Conservation (phyloP, 176 grass and related monocot genomes). For the Canna indica region DNA sequence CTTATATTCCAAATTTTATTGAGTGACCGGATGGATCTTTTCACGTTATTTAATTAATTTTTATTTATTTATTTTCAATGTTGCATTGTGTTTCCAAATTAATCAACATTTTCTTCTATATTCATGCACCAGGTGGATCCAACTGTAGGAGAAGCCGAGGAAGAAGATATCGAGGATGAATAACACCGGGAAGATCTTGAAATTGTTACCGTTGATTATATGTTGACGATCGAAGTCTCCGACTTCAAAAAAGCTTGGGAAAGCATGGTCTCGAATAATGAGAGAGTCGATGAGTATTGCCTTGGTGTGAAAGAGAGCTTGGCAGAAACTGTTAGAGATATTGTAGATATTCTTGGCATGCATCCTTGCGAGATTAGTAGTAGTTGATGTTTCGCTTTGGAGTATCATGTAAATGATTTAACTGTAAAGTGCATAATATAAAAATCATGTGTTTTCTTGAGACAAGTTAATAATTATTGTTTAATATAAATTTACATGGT, state of each 20-base stretch:
- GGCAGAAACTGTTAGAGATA: slow-evolving; percentile 73
- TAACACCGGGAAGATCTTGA: slow-evolving; percentile 95
- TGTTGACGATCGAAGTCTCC: slow-evolving; percentile 77
- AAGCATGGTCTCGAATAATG: slow-evolving; percentile 67
- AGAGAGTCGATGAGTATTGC: slow-evolving; percentile 80
- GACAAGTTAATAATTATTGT: background rate
- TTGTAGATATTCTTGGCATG: slow-evolving; percentile 89
- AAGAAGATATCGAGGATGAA: slow-evolving; percentile 94
- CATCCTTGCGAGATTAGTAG: slow-evolving; percentile 75
- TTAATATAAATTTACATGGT: no score
- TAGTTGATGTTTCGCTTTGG: background rate
- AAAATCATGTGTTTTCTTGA: background rate
- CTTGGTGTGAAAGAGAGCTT: slow-evolving; percentile 85
- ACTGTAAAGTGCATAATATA: background rate
- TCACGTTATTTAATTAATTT: background rate
- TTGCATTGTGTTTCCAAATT: no score
- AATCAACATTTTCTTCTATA: slow-evolving; percentile 3
- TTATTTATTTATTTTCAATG: no score
- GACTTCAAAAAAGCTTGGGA: slow-evolving; percentile 99
- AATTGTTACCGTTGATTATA: slow-evolving; percentile 79
- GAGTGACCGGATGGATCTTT: background rate
- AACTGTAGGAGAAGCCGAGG: slow-evolving; percentile 68
- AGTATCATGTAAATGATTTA: background rate
- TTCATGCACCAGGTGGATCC: slow-evolving; percentile 60
- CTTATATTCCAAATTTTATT: background rate